A percentile compares a stretch with the other conserved stretches of the same genome.
These are phyloP conservation scores for Zelonia costaricensis DNA, from an alignment of 208 protist species.

Conservation along the genomic window DNA sequence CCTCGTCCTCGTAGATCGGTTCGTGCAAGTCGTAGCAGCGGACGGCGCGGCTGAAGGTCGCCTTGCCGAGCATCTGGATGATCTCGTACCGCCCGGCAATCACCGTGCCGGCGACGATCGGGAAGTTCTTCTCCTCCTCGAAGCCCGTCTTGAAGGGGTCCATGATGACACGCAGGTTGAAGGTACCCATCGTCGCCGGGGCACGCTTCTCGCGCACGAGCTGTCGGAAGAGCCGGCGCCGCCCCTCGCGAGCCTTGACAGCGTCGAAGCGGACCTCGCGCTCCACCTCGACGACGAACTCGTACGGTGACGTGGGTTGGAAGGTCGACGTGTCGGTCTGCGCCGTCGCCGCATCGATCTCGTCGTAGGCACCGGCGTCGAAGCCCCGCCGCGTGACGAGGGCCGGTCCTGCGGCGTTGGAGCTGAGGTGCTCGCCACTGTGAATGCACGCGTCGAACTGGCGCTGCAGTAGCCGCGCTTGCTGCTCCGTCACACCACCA, in stretches of 20 bases:
- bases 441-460: conserved; percentile 56
- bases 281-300: conserved; percentile 90
- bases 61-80: conserved; percentile 93
- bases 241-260: conserved; percentile 63
- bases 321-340: conserved; percentile 38
- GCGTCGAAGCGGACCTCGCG: conserved; percentile 74
- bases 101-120: conserved; percentile 85
- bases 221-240: conserved; percentile 63
- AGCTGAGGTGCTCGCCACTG: conserved; percentile 28
- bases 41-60: conserved; percentile 94
- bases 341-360: conserved; percentile 36
- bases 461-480: conserved; percentile 48
- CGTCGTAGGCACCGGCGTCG: conserved; percentile 37
- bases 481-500: conserved; percentile 75
- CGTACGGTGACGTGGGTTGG: conserved; percentile 68
- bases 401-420: conserved; percentile 28
- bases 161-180: conserved; percentile 92
- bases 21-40: conserved; percentile 93
- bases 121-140: conserved; percentile 93
- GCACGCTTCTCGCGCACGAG: conserved; percentile 69
- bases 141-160: conserved; percentile 93
- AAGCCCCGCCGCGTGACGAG: conserved; percentile 53
- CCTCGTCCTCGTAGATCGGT: conserved; percentile 76
- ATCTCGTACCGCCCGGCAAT: conserved; percentile 95
- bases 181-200: conserved; percentile 83